These are phyloP conservation scores for Corrigiola litoralis DNA, from an alignment of 179 eudicot genomes.

Conservation along the genomic window DNA sequence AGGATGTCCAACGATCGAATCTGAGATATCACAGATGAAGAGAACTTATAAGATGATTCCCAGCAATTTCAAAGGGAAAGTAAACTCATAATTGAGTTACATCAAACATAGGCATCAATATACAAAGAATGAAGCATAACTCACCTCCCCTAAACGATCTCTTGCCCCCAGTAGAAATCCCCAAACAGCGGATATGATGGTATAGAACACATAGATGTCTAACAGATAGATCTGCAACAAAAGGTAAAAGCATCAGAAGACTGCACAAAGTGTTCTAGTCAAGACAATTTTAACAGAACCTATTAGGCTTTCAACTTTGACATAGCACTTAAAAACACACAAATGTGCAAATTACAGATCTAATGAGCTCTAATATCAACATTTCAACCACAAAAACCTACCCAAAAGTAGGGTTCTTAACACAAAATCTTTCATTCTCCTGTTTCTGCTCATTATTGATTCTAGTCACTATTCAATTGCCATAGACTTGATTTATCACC, in stretches of 20 bases:
- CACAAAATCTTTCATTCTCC: too few relatives aligned
- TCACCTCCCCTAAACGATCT: constrained; percentile 99
- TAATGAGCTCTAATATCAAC: too few relatives aligned
- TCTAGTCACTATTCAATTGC: too few relatives aligned
- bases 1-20: constrained; percentile 92
- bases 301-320: too few relatives aligned
- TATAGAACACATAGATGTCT: constrained; percentile 76
- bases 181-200: constrained; percentile 79
- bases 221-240: constrained; percentile 81
- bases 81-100: neutral
- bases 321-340: too few relatives aligned
- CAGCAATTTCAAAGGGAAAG: neutral
- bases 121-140: constrained; percentile 3
- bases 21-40: constrained; percentile 34
- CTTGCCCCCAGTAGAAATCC: constrained; percentile 97
- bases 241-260: neutral
- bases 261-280: neutral
- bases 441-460: too few relatives aligned
- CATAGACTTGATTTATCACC: too few relatives aligned
- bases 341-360: too few relatives aligned
- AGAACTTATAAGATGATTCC: neutral
- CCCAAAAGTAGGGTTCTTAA: too few relatives aligned
- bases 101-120: neutral
- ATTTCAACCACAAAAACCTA: too few relatives aligned
- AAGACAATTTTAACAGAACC: neutral